These are phyloP conservation scores for Sporobolomyces pararoseus DNA, from an alignment of 768 basidiomycete genomes.

Conservation along the genomic window DNA sequence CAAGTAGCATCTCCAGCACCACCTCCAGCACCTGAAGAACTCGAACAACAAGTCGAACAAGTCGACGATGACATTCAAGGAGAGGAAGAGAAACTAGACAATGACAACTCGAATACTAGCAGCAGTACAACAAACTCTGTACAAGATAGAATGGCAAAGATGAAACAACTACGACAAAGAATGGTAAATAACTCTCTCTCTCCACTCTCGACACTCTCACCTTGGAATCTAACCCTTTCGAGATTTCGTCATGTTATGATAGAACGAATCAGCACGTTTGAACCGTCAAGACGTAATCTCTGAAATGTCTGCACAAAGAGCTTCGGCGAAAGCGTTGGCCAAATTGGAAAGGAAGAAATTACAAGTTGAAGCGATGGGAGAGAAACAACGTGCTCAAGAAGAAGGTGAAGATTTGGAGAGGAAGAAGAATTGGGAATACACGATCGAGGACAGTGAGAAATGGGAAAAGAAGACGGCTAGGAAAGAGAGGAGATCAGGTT, in stretches of 20 bases:
- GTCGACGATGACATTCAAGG: conserved; percentile 8
- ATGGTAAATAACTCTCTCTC: conserved; percentile 59
- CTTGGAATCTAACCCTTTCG: background rate
- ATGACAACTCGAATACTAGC: background rate
- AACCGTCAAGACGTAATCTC: conserved; percentile 82
- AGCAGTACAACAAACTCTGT: conserved; percentile 48
- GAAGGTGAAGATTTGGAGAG: conserved; percentile 87
- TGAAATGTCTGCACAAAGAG: conserved; percentile 72
- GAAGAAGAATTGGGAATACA: conserved; percentile 90
- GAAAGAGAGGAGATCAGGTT: conserved; percentile 80
- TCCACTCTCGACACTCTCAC: conserved; percentile 1
- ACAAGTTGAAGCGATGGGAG: conserved; percentile 70
- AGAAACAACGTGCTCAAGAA: conserved; percentile 83
- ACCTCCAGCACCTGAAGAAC: conserved; percentile 25
- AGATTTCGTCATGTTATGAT: background rate
- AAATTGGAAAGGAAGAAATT: conserved; percentile 77
- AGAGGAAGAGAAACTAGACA: conserved; percentile 23
- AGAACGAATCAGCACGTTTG: conserved; percentile 73
- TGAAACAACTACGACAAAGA: conserved; percentile 69
- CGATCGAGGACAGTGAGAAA: conserved; percentile 87
- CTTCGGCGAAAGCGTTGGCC: conserved; percentile 71
- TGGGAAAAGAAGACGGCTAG: conserved; percentile 88
- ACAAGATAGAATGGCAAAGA: conserved; percentile 71
- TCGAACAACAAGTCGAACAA: conserved; percentile 11
- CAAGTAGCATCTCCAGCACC: background rate